Evolutionary conservation across 805 yeast genomes (phyloP), one percentile per base, ranked within the genome.

Genomic region (Blastobotrys muscicola): DNA sequence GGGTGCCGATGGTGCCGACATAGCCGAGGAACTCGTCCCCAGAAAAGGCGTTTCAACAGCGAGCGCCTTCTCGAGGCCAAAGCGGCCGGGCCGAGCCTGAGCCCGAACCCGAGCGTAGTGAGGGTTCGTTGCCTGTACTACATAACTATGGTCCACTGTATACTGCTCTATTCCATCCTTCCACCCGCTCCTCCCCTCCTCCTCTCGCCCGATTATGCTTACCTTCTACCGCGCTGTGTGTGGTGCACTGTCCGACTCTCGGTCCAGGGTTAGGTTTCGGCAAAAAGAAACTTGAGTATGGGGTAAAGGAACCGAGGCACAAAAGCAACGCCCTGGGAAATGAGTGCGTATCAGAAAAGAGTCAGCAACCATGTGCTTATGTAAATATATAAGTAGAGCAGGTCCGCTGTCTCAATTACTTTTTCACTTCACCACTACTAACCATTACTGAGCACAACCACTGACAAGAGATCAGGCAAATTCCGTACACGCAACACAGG

Each of bases 1-100:
- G 38, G 57, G 55, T 14, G 39, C 54, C 30, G 60, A 56, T 39
- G 53, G 52, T 6, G 41, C 47, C 23, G 63, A 59, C 11, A 39
- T 53, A 15, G 40, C 46, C 33, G 46, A 34, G 39, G 45, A 38
- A 41, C 32, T 33, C 26, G 11, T 29, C 35, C 29, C 39, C 33
- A 12, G 15, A 8, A 26, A 32, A 20, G 13, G 13, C n/a, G 4
- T 31, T 31, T 12, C 13, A 15, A 12, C 36, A 13, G 36, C 36
- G 36, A 9, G 29, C 40, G 36, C 39, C 48, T 29, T 54, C 36
- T 32, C 53, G 10, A 45, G 58, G 3, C 60, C 60, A 12, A 51
- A 53, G 35, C 50, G 53, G 9, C 59, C 60, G 13, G 60, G 60
- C 36, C 49, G 57, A 26, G 42, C 49, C 7, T 48, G 43, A 38